Evolutionary conservation across 2,329 filamentous ascomycete species (phyloP).

Genomic region (Sphaceloma murrayae): DNA sequence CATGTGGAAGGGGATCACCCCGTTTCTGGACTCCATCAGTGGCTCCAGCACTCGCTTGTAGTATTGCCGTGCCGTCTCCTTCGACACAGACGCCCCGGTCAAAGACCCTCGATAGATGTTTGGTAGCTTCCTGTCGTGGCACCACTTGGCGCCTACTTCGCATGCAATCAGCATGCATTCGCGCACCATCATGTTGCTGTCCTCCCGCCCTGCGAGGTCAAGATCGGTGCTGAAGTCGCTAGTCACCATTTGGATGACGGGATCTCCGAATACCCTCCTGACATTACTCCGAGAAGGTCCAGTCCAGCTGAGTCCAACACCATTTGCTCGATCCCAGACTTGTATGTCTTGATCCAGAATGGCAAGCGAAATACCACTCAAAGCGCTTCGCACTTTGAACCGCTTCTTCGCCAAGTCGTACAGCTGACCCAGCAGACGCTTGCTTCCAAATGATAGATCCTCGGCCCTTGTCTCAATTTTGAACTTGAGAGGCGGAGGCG

Average conservation of each 20-base stretch:
- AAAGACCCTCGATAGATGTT: conserved; percentile 39
- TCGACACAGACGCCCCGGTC: conserved; percentile 18
- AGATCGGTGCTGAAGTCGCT: conserved; percentile 30
- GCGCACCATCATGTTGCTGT: conserved; percentile 29
- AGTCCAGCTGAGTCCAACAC: conserved; percentile 33
- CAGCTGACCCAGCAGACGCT: conserved; percentile 31
- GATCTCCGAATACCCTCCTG: conserved; percentile 35
- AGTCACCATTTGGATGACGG: conserved; percentile 33
- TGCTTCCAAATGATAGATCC: too few species aligned
- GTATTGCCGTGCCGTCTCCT: conserved; percentile 21
- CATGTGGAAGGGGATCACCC: conserved; percentile 29
- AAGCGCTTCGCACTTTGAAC: conserved; percentile 27
- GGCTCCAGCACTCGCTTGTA: conserved; percentile 30
- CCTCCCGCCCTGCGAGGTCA: conserved; percentile 16
- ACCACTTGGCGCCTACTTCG: conserved; percentile 44
- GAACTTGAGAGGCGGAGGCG: conserved; percentile 22
- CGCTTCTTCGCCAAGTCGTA: conserved; percentile 29
- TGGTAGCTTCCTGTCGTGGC: conserved; percentile 42
- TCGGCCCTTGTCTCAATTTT: conserved; percentile 20
- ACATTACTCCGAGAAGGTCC: conserved; percentile 32
- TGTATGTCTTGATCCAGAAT: conserved; percentile 25
- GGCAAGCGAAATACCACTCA: conserved; percentile 33
- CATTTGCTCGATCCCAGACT: conserved; percentile 29
- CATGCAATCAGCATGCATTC: conserved; percentile 49
- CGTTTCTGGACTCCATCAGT: conserved; percentile 30